These are phyloP conservation scores for Trichosporon faecale DNA, from an alignment of 1,284 basidiomycete species.

Conservation along the genomic window DNA sequence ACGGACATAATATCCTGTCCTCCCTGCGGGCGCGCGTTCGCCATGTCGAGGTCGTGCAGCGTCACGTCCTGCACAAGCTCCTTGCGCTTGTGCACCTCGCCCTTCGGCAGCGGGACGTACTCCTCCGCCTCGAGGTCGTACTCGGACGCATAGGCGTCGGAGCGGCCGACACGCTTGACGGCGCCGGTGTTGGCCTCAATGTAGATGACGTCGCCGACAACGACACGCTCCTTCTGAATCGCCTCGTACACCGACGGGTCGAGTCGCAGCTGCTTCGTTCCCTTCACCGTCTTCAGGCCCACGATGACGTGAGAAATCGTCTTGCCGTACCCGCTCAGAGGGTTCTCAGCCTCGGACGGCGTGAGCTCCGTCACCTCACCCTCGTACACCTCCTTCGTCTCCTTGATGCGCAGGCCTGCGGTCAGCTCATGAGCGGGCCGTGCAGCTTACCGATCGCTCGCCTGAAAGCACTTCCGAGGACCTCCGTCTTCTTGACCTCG, in stretches of 20 bases:
- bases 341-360: conserved; percentile 91
- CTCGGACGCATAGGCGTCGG: conserved; percentile 97
- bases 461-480: conserved; percentile 91
- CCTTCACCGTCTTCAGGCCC: conserved; percentile 94
- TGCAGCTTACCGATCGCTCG: conserved; percentile 75
- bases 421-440: not conserved
- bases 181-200: conserved; percentile 92
- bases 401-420: conserved; percentile 87
- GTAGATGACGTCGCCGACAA: conserved; percentile 95
- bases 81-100: conserved; percentile 96
- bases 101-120: conserved; percentile 95
- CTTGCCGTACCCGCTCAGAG: conserved; percentile 94
- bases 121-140: conserved; percentile 98
- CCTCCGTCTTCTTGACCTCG: conserved; percentile 99
- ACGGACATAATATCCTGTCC: conserved; percentile 99
- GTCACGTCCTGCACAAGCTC: conserved; percentile 98
- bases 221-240: conserved; percentile 95
- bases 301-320: conserved; percentile 96
- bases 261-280: conserved; percentile 93
- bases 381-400: conserved; percentile 98
- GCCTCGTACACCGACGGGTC: conserved; percentile 97
- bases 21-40: conserved; percentile 82
- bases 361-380: conserved; percentile 97
- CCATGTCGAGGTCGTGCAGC: conserved; percentile 91
- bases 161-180: conserved; percentile 95